Evolutionary conservation across 805 yeast species (phyloP).

Genomic region (Cyberlindnera japonica): DNA sequence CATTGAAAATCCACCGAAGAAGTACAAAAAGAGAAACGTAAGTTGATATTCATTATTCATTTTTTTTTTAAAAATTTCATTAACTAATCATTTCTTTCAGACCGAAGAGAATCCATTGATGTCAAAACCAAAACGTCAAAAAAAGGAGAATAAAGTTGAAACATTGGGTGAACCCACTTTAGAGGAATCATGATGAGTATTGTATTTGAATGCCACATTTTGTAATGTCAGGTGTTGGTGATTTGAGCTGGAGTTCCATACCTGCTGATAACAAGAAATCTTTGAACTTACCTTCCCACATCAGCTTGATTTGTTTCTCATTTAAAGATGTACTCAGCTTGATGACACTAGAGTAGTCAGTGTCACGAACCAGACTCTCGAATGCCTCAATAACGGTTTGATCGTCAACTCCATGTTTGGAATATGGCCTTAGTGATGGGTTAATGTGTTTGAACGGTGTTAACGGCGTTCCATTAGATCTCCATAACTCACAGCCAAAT

Average conservation of each 20-base stretch:
- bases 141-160: constrained; percentile 5
- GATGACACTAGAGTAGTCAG: constrained; percentile 65
- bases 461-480: constrained; percentile 31
- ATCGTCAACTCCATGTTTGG: constrained; percentile 30
- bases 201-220: constrained; percentile 60
- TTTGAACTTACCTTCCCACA: constrained; percentile 87
- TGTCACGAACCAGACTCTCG: constrained; percentile 45
- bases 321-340: constrained; percentile 69
- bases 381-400: constrained; percentile 48
- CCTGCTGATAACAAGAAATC: constrained; percentile 82
- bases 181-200: constrained; percentile 45
- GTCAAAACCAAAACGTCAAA: constrained; percentile 14
- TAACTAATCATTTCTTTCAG: constrained; percentile 10
- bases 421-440: constrained; percentile 31
- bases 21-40: constrained; percentile 29
- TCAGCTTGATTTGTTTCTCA: constrained; percentile 53
- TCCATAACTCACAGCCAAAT: constrained; percentile 83
- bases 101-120: constrained; percentile 14
- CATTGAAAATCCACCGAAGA: constrained; percentile 45
- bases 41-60: constrained; percentile 7
- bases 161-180: neutral
- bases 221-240: constrained; percentile 43
- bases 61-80: neutral
- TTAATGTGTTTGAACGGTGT: constrained; percentile 16
- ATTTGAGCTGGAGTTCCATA: constrained; percentile 44